Conservation (phyloP, 306 rosid genomes). For the Rubus parviflorus region DNA sequence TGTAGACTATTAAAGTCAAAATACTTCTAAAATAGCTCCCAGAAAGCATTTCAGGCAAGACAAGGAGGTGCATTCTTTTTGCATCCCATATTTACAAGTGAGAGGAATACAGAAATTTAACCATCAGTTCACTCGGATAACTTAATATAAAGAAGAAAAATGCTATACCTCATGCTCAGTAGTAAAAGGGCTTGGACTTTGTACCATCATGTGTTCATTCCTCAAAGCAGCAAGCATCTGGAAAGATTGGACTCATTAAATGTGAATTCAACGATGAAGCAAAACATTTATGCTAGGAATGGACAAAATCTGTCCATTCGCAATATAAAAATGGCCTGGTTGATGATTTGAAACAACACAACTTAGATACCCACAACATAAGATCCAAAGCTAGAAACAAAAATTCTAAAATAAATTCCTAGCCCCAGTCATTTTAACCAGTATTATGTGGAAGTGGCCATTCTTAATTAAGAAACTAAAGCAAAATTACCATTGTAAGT, state of each 20-base stretch:
- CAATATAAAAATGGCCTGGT: neutral
- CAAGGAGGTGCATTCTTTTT: neutral
- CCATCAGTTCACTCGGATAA: neutral
- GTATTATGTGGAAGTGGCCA: constrained; percentile 22
- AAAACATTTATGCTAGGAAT: constrained; percentile 12
- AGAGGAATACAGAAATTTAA: neutral
- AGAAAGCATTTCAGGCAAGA: neutral
- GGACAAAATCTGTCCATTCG: constrained; percentile 9
- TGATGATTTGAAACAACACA: constrained; percentile 14
- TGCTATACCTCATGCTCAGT: constrained; percentile 81
- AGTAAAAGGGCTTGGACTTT: constrained; percentile 69
- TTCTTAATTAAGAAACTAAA: constrained; percentile 23
- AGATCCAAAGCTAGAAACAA: neutral
- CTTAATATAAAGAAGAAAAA: neutral
- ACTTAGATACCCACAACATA: neutral
- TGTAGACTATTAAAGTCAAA: neutral
- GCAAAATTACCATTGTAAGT: constrained; percentile 68
- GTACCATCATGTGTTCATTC: constrained; percentile 56
- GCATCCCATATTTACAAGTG: neutral
- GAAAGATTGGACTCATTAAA: constrained; percentile 32
- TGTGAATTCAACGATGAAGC: constrained; percentile 22
- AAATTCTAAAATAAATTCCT: too few species aligned
- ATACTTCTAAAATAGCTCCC: neutral
- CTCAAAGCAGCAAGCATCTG: constrained; percentile 91
- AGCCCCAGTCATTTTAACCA: neutral